Evolutionary conservation across 305 asterid genomes (phyloP).

Genomic region (Nicotiana rustica): DNA sequence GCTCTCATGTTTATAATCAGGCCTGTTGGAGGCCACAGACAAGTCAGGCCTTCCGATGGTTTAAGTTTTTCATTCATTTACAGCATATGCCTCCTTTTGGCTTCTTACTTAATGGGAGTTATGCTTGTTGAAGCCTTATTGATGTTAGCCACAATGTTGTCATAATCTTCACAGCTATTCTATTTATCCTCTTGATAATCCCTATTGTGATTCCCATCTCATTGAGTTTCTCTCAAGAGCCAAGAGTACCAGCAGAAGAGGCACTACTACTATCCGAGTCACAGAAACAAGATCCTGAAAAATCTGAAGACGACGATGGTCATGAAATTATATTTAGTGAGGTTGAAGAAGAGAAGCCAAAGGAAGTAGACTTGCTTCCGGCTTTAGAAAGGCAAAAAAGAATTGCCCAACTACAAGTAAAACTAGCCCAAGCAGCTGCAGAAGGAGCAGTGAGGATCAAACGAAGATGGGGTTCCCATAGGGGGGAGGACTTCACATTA

Average conservation of each 20-base stretch:
- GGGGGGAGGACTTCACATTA: constrained; percentile 63
- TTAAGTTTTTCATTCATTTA: constrained; percentile 49
- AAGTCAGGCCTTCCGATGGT: constrained; percentile 51
- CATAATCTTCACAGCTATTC: constrained; percentile 43
- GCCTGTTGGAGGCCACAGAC: constrained; percentile 61
- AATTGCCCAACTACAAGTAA: constrained; percentile 51
- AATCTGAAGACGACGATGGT: constrained; percentile 36
- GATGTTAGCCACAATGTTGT: constrained; percentile 42
- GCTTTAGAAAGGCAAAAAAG: constrained; percentile 55
- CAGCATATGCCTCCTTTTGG: constrained; percentile 51
- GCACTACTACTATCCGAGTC: constrained; percentile 44
- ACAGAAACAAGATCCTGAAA: constrained; percentile 40
- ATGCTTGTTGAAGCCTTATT: constrained; percentile 55
- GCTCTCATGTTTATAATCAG: constrained; percentile 57
- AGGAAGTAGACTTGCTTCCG: constrained; percentile 53
- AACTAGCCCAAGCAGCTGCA: constrained; percentile 59
- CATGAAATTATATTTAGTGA: constrained; percentile 57
- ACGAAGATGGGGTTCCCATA: constrained; percentile 54
- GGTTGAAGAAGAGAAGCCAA: constrained; percentile 51
- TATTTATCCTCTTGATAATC: constrained; percentile 45
- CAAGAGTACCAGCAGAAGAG: constrained; percentile 43
- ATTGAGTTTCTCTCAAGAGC: constrained; percentile 40
- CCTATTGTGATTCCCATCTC: constrained; percentile 51
- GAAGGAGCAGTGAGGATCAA: constrained; percentile 60
- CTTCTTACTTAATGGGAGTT: constrained; percentile 62